phyloP scores from a whole-genome alignment of 495 filamentous ascomycete genomes.

The Emericellopsis terricola region DNA sequence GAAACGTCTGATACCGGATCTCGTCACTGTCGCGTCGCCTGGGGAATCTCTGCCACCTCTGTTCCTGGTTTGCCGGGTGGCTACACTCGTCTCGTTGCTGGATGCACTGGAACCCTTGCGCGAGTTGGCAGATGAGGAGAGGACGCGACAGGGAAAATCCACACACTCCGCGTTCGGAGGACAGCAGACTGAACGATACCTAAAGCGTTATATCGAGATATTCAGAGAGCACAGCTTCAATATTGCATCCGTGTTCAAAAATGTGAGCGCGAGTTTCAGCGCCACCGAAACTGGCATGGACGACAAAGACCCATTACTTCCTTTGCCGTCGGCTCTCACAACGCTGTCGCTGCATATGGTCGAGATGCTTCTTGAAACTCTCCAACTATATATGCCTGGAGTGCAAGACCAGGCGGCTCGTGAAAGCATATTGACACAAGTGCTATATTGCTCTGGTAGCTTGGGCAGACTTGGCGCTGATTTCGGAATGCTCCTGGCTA shows the following conservation, averaged over 20 bases:
- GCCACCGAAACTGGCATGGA: neutral
- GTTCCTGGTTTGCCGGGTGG: slow-evolving; percentile 73
- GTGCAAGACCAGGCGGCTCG: slow-evolving; percentile 59
- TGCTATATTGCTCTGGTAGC: slow-evolving; percentile 89
- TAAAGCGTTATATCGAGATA: slow-evolving; percentile 94
- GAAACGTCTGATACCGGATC: slow-evolving; percentile 66
- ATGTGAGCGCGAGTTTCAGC: slow-evolving; percentile 43
- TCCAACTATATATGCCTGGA: slow-evolving; percentile 65
- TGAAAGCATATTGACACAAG: slow-evolving; percentile 84
- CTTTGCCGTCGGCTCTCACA: slow-evolving; percentile 56
- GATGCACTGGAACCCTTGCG: slow-evolving; percentile 72
- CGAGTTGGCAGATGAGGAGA: slow-evolving; percentile 82
- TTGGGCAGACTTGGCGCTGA: slow-evolving; percentile 82
- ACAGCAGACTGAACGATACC: slow-evolving; percentile 82
- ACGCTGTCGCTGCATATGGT: slow-evolving; percentile 82
- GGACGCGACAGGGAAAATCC: slow-evolving; percentile 20
- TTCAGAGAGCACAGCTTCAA: slow-evolving; percentile 96
- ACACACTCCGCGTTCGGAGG: slow-evolving; percentile 47
- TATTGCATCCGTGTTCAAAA: slow-evolving; percentile 81
- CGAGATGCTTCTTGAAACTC: slow-evolving; percentile 57
- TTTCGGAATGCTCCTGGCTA: slow-evolving; percentile 74
- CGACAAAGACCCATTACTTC: slow-evolving; percentile 42
- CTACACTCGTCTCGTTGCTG: slow-evolving; percentile 62
- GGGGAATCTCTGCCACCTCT: slow-evolving; percentile 14
- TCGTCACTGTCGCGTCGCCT: slow-evolving; percentile 31